phyloP scores from a whole-genome alignment of 164 flowering plant species.

The Malania oleifera region DNA sequence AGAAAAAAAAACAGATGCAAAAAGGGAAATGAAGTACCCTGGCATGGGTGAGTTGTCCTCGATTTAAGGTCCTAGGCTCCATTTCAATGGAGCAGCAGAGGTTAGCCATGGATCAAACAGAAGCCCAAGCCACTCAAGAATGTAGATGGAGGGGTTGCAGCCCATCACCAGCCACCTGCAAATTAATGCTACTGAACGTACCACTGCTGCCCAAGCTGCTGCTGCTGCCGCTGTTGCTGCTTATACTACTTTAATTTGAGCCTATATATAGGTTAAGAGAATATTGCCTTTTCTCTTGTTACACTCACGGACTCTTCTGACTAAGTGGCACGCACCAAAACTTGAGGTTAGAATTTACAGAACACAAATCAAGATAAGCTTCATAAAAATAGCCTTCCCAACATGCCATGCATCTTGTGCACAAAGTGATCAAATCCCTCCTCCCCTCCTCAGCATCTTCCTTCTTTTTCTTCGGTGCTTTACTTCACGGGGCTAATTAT shows the following conservation, averaged over 20 bases:
- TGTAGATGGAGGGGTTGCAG: not conserved
- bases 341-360: not conserved
- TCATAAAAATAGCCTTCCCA: not conserved
- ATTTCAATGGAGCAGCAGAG: conserved; percentile 51
- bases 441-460: no score
- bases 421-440: no score
- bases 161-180: conserved; percentile 3
- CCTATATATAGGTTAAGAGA: not conserved
- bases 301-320: not conserved
- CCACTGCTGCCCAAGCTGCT: not conserved
- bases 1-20: not conserved
- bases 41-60: conserved; percentile 40
- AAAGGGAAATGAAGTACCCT: conserved; percentile 29
- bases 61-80: conserved; percentile 61
- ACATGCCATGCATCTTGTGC: no score
- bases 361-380: no score
- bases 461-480: no score
- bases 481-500: no score
- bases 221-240: no score
- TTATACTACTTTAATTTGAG: no score
- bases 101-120: conserved; percentile 30
- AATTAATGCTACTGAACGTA: not conserved
- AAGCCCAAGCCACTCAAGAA: not conserved
- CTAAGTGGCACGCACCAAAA: not conserved
- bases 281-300: not conserved